These are phyloP conservation scores for Mycena crocata DNA, from an alignment of 768 basidiomycete genomes.

Conservation along the genomic window DNA sequence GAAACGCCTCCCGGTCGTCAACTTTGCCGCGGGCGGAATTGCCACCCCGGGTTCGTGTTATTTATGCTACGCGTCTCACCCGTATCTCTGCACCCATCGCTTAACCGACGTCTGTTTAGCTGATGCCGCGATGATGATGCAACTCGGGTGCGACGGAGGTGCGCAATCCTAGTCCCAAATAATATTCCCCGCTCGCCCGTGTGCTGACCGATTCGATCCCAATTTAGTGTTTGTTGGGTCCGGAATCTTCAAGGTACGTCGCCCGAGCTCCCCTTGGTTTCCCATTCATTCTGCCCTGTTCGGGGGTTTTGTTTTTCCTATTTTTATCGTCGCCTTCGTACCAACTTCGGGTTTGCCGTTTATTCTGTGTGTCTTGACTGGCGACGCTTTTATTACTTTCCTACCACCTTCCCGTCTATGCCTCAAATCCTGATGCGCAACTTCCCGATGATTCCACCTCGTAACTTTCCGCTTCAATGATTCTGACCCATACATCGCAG, in stretches of 20 bases:
- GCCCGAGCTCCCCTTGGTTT: neutral
- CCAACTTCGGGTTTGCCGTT: too few relatives aligned
- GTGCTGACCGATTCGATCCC: conserved; percentile 11
- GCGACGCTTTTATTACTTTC: too few relatives aligned
- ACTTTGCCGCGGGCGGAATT: conserved; percentile 95
- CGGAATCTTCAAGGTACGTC: conserved; percentile 88
- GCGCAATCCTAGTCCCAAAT: conserved; percentile 42
- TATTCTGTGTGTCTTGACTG: too few relatives aligned
- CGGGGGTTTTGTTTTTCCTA: too few relatives aligned
- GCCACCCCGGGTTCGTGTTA: conserved; percentile 91
- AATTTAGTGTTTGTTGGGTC: conserved; percentile 93
- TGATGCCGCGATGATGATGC: conserved; percentile 99
- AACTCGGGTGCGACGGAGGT: conserved; percentile 97
- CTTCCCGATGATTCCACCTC: too few relatives aligned
- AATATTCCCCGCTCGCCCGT: conserved; percentile 3
- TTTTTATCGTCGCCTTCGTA: too few relatives aligned
- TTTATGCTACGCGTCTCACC: conserved; percentile 5
- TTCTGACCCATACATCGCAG: conserved; percentile 47
- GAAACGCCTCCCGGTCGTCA: conserved; percentile 94
- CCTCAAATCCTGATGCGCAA: too few relatives aligned
- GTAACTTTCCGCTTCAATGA: too few relatives aligned
- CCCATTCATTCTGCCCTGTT: too few relatives aligned
- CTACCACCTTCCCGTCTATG: too few relatives aligned
- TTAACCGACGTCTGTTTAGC: conserved; percentile 53
- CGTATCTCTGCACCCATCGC: neutral